Base-by-base conservation (phyloP, 2,329 filamentous ascomycete genomes). In the Neophaeococcomyces aloes region DNA sequence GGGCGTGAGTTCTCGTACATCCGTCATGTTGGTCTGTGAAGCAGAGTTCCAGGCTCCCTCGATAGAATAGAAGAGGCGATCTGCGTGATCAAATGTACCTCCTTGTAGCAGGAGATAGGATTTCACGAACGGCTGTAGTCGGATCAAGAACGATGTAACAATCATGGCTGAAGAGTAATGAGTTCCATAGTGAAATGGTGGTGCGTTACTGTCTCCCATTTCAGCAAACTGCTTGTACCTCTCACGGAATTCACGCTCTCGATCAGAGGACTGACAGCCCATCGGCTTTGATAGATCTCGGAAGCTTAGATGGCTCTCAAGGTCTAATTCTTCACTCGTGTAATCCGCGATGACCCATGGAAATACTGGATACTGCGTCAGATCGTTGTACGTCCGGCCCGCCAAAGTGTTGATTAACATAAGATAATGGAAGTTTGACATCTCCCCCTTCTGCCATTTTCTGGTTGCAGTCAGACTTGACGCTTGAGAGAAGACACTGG, bases 101-200 rank as follows among this genome's bases (percentile, higher is more conserved):
- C 91, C 91, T 62, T 98, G 91, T 1, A 98, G 75, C 7, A 96
- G 70, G 15, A 96, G 77, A 58, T 94, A 96, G 0, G 91, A 94
- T 55, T 96, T 86, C 18, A 95, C 89, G 60, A 96, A 98, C 0
- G 91, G 91, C 39, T 94, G 89, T 13, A 98, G 72, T 14, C 91
- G 82, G 56, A 98, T 95, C 31, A 98, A 74, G 57, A 95, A 98
- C 0, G 88, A 95, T 10, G 87, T 87, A 5, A 98, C 91, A 47
- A 94, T 95, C 91, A 96, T 98, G 6, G 91, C 91, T 2, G 91
- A 96, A 1, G 91, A 96, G 62, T 98, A 98, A 61, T 98, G 93
- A 0, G 93, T 98, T 14, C 91, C 91, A 54, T 96, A 98, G 60
- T 98, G 91, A 60, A 95, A 98, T 0, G 91, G 84, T 1, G 84